Evolutionary conservation across 495 filamentous ascomycete genomes (phyloP).

Genomic region (Bacidia rubella): DNA sequence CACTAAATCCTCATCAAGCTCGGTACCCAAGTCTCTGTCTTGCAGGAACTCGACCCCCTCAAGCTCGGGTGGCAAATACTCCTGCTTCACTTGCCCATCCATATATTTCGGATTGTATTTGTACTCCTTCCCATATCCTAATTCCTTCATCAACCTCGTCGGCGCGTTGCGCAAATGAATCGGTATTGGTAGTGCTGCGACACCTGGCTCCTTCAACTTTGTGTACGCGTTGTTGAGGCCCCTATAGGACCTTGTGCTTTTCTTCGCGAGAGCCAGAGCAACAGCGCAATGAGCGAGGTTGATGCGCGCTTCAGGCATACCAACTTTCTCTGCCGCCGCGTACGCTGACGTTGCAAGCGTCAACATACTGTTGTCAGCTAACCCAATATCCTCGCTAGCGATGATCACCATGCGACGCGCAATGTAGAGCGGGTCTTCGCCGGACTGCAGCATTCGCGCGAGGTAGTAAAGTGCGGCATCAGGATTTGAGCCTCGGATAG

Average conservation of each 20-base stretch:
- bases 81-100: conserved; percentile 74
- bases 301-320: conserved; percentile 88
- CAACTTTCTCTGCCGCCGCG: conserved; percentile 75
- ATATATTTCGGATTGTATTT: conserved; percentile 90
- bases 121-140: conserved; percentile 72
- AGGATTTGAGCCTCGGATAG: conserved; percentile 71
- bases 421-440: conserved; percentile 87
- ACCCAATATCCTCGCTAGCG: conserved; percentile 80
- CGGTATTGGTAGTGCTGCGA: conserved; percentile 68
- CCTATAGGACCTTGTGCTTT: conserved; percentile 76
- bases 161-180: conserved; percentile 85
- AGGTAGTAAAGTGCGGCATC: conserved; percentile 90
- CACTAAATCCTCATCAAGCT: conserved; percentile 52
- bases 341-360: conserved; percentile 73
- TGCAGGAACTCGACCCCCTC: conserved; percentile 62
- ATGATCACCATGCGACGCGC: conserved; percentile 85
- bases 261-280: conserved; percentile 67
- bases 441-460: conserved; percentile 87
- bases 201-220: conserved; percentile 61
- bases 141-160: conserved; percentile 80
- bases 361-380: conserved; percentile 80
- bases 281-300: conserved; percentile 78
- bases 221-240: conserved; percentile 66
- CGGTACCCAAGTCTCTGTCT: conserved; percentile 63
- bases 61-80: conserved; percentile 72